These are phyloP conservation scores for Cerioporus squamosus DNA, from an alignment of 1,284 basidiomycete species.

Conservation along the genomic window DNA sequence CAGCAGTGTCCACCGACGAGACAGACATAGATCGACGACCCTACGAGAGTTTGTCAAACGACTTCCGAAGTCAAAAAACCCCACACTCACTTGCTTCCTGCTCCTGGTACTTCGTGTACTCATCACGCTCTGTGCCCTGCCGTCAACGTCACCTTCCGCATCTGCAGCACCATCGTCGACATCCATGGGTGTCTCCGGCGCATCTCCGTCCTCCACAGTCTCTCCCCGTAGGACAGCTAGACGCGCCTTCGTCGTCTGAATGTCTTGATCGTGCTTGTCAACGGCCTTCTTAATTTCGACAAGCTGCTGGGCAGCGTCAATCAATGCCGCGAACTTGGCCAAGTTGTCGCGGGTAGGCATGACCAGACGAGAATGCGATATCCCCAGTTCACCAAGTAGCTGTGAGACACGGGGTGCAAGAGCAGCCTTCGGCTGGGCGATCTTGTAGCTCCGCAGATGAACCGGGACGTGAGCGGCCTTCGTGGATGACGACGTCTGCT, in stretches of 20 bases:
- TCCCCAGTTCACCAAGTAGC: conserved; percentile 75
- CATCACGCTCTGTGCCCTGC: conserved; percentile 65
- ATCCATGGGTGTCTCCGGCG: conserved; percentile 34
- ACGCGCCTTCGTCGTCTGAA: conserved; percentile 70
- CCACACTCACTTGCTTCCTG: conserved; percentile 58
- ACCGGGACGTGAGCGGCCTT: conserved; percentile 80
- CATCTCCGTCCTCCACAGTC: conserved; percentile 40
- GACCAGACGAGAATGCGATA: conserved; percentile 77
- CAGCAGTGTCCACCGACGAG: conserved; percentile 34
- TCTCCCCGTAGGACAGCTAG: conserved; percentile 54
- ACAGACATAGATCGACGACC: conserved; percentile 52
- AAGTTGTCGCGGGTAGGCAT: conserved; percentile 90
- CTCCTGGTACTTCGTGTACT: conserved; percentile 62
- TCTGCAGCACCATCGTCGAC: conserved; percentile 38
- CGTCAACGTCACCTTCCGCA: conserved; percentile 44
- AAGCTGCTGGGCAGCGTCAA: conserved; percentile 73
- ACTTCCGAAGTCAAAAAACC: conserved; percentile 3
- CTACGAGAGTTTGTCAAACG: conserved; percentile 35
- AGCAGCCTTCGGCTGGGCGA: conserved; percentile 76
- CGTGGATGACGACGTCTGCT: conserved; percentile 55
- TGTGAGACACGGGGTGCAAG: conserved; percentile 77
- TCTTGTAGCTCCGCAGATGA: conserved; percentile 81
- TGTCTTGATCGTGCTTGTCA: conserved; percentile 86
- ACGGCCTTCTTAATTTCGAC: conserved; percentile 89
- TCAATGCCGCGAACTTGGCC: conserved; percentile 70